Base-by-base conservation (phyloP, 1,139 yeast species). In the Debaryomyces nepalensis region DNA sequence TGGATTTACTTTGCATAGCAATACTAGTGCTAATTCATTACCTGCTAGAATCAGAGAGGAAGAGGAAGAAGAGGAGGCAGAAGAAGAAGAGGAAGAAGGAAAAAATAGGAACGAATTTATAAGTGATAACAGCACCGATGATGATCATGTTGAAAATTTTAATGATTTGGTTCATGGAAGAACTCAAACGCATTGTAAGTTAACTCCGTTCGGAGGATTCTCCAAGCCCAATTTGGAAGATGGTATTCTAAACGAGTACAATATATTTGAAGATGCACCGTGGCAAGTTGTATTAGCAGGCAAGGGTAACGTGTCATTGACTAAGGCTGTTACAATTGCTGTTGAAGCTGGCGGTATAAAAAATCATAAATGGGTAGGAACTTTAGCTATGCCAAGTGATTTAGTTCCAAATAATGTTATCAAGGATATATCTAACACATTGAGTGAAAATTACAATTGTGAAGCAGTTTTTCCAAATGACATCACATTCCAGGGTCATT, bases 321-420 rank as follows among this genome's bases (percentile, higher is more conserved):
- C 81, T 46, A 93, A 93, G 52, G 97, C 98, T 0, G 79, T 93
- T n/a, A 74, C 77, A 39, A 68, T 84, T 6, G 85, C 95, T 0
- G 64, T 53, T 1, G 78, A 77, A 26, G 67, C 70, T 5, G 69
- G 75, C 1, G 66, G 81, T 10, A 68, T 74, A 5, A 69, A 74
- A 4, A 63, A 73, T 1, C 73, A 79, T 37, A 71, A 68, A 46
- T 93, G 97, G 96, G 81, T 91, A 2, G 99, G 99, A 9, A 84
- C 96, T 0, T 67, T 87, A 37, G 95, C 97, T 19, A 84, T 90
- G 76, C 96, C 98, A 16, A 85, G 93, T 12, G 97, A 93, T 62
- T 82, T 78, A 26, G 77, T 93, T 14, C 85, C 93, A 2, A 65
- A 66, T 0, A 58, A 63, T 0, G 82, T 84, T 3, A 79, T 78